These are phyloP conservation scores for Anthracocystis panici-leucophaei DNA, from an alignment of 1,284 basidiomycete species.

Conservation along the genomic window DNA sequence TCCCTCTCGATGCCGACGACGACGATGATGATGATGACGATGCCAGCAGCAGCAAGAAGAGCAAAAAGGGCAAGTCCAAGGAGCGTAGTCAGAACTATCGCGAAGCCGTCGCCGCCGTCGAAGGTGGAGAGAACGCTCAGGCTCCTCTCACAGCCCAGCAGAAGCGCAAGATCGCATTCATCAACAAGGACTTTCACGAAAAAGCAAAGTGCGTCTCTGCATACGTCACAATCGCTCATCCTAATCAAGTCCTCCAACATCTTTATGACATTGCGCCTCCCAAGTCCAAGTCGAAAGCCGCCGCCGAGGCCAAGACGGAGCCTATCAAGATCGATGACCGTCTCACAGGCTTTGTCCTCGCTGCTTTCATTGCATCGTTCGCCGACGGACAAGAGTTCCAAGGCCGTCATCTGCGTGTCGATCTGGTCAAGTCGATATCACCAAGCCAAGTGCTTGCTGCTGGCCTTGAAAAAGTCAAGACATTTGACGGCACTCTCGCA, in stretches of 20 bases:
- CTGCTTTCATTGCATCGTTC: constrained; percentile 75
- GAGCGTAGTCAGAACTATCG: constrained; percentile 77
- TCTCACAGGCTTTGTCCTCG: constrained; percentile 74
- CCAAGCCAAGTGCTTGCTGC: constrained; percentile 56
- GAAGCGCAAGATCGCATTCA: constrained; percentile 94
- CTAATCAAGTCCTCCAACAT: constrained; percentile 41
- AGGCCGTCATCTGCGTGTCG: constrained; percentile 72
- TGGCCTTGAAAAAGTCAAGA: constrained; percentile 60
- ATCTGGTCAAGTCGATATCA: constrained; percentile 59
- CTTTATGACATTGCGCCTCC: constrained; percentile 30
- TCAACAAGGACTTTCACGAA: constrained; percentile 78
- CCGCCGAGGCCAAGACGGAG: constrained; percentile 4
- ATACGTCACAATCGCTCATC: constrained; percentile 64
- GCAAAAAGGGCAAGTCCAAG: constrained; percentile 69
- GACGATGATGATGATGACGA: constrained; percentile 64
- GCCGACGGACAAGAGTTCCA: constrained; percentile 82
- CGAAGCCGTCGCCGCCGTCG: constrained; percentile 70
- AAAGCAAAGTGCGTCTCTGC: constrained; percentile 64
- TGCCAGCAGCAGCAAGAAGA: constrained; percentile 57
- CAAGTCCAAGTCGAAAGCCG: constrained; percentile 39
- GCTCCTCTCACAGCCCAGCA: constrained; percentile 81
- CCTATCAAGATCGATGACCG: constrained; percentile 36
- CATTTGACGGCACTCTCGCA: constrained; percentile 48
- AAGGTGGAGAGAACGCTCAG: constrained; percentile 61
- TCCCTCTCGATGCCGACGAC: constrained; percentile 54